Evolutionary conservation across 805 yeast genomes (phyloP).

Genomic region (Kregervanrija delftensis): DNA sequence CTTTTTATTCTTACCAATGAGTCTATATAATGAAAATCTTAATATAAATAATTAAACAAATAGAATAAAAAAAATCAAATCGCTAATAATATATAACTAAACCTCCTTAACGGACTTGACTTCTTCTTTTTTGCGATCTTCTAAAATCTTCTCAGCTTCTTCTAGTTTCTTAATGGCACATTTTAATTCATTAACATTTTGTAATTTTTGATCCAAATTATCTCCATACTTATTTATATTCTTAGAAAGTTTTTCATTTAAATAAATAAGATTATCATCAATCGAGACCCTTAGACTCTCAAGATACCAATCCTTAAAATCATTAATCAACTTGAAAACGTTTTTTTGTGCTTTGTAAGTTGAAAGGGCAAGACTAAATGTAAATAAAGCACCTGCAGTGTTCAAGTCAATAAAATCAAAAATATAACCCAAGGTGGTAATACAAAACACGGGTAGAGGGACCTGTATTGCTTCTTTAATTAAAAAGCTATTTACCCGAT

Average conservation of each 20-base stretch:
- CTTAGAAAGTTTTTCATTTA: constrained; percentile 13
- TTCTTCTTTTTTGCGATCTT: too few species aligned
- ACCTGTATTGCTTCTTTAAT: constrained; percentile 19
- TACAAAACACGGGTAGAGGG: constrained; percentile 21
- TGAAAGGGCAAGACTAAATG: constrained; percentile 22
- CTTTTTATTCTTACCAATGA: too few species aligned
- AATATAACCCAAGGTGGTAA: constrained; percentile 21
- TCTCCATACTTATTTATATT: constrained; percentile 13
- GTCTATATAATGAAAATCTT: too few species aligned
- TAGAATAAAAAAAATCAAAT: too few species aligned
- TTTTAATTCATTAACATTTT: constrained; percentile 10
- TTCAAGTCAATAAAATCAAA: constrained; percentile 22
- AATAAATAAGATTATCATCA: constrained; percentile 16
- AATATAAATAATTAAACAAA: too few species aligned
- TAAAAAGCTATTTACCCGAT: constrained; percentile 17
- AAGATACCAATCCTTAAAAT: constrained; percentile 22
- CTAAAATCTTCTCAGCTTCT: constrained; percentile 4
- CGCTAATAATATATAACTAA: too few species aligned
- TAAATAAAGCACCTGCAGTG: constrained; percentile 21
- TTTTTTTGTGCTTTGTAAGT: constrained; percentile 21
- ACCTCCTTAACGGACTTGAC: too few species aligned
- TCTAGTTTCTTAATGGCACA: constrained; percentile 9
- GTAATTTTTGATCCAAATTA: constrained; percentile 8
- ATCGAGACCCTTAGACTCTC: constrained; percentile 20
- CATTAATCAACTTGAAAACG: constrained; percentile 10